These are phyloP conservation scores for Cystobasidium slooffiae DNA, from an alignment of 1,284 basidiomycete genomes.

Conservation along the genomic window DNA sequence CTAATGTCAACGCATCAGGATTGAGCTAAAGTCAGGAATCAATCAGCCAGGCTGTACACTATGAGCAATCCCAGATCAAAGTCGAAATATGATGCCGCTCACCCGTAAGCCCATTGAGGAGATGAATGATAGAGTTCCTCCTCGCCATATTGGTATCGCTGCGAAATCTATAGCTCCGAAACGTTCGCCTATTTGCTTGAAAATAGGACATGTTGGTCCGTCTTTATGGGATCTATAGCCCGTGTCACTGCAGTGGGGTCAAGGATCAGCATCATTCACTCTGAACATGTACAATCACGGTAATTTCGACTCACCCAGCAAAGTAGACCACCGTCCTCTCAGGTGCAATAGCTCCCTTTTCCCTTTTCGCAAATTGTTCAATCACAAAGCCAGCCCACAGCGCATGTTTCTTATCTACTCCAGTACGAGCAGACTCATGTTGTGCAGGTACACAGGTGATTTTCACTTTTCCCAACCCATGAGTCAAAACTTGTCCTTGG, in stretches of 20 bases:
- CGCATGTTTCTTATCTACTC: conserved; percentile 49
- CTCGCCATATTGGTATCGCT: conserved; percentile 55
- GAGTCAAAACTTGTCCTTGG: conserved; percentile 17
- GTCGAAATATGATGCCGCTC: neutral
- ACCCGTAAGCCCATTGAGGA: conserved; percentile 46
- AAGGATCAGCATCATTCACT: neutral
- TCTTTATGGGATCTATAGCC: conserved; percentile 35
- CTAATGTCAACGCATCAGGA: conserved; percentile 49
- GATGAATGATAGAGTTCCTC: conserved; percentile 53
- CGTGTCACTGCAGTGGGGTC: conserved; percentile 21
- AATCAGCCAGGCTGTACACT: neutral
- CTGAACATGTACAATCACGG: neutral
- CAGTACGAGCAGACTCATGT: conserved; percentile 52
- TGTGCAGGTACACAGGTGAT: conserved; percentile 55
- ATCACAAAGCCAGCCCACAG: conserved; percentile 55
- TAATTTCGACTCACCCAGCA: conserved; percentile 43
- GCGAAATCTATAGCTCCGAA: conserved; percentile 53
- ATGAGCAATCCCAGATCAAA: neutral
- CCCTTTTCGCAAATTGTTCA: conserved; percentile 42
- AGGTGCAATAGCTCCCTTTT: conserved; percentile 19
- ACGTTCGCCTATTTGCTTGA: conserved; percentile 51
- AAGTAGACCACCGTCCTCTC: conserved; percentile 45
- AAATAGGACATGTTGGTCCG: conserved; percentile 40
- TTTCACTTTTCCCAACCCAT: conserved; percentile 20
- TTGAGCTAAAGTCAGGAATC: conserved; percentile 1